A percentile compares a stretch with the other conserved stretches of the same genome.
Evolutionary conservation across 164 flowering plant species (phyloP).

Genomic region (Tetrastigma voinierianum): DNA sequence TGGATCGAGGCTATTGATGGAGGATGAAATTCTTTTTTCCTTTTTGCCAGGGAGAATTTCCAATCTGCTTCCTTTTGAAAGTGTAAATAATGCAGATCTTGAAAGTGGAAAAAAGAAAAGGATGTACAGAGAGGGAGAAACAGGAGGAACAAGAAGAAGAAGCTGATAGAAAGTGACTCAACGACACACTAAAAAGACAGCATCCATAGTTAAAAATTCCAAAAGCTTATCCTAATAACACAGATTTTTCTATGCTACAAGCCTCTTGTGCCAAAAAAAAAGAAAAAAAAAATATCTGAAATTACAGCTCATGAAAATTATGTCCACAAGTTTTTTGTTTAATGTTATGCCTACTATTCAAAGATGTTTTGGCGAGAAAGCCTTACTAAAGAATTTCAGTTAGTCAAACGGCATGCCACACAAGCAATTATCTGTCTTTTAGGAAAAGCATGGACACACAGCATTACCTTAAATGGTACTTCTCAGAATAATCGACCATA

Average conservation of each 20-base stretch:
- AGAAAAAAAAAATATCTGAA: no score
- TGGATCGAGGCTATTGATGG: constrained; percentile 31
- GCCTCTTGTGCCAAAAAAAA: no score
- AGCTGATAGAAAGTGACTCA: not conserved
- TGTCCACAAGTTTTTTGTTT: no score
- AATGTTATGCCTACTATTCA: no score
- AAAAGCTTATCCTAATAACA: not conserved
- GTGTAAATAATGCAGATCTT: constrained; percentile 11
- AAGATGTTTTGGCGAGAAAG: no score
- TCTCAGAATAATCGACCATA: no score
- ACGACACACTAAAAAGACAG: constrained; percentile 3
- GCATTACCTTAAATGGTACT: no score
- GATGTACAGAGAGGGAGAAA: not conserved
- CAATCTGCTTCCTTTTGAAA: constrained; percentile 7
- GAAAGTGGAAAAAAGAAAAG: constrained; percentile 19
- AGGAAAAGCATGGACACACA: no score
- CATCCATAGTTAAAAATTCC: not conserved
- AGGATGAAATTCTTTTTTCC: constrained; percentile 14
- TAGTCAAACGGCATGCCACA: no score
- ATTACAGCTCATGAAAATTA: no score
- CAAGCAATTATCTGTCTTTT: no score
- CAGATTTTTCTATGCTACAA: not conserved
- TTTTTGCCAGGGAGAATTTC: constrained; percentile 19
- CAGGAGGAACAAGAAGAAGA: not conserved
- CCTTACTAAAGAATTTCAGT: no score